These are phyloP conservation scores for Penicillium turbatum DNA, from an alignment of 495 filamentous ascomycete species.

Conservation along the genomic window DNA sequence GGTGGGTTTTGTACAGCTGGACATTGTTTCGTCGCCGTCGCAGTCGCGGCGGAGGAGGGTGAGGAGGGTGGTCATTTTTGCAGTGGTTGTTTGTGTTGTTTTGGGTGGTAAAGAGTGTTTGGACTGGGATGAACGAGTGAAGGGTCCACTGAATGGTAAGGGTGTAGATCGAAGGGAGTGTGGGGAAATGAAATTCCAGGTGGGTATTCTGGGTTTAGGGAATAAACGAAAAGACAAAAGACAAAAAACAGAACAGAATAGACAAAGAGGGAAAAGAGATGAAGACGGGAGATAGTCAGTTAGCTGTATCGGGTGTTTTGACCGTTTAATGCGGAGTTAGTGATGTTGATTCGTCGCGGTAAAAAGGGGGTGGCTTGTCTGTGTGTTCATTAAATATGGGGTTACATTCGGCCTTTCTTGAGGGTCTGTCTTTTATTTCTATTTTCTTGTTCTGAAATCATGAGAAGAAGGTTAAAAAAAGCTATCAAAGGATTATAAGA, in stretches of 20 bases:
- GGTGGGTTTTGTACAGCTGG: conserved; percentile 12
- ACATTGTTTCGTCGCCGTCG: conserved; percentile 3
- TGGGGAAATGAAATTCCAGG: too few relatives aligned
- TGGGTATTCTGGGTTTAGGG: too few relatives aligned
- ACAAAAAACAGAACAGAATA: neutral
- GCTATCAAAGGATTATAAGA: neutral
- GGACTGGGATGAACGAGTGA: neutral
- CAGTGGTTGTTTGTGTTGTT: neutral
- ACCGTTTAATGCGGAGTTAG: neutral
- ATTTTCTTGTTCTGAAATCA: too few relatives aligned
- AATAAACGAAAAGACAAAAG: neutral
- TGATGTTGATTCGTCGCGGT: neutral
- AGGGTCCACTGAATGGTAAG: neutral
- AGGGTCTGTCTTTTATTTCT: neutral
- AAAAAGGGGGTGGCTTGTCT: conserved; percentile 7
- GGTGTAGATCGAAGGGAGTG: too few relatives aligned
- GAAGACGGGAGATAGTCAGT: neutral
- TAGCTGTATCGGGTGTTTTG: neutral
- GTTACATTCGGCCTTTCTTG: neutral
- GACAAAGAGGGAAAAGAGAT: neutral
- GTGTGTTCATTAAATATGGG: too few relatives aligned
- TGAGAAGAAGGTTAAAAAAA: neutral
- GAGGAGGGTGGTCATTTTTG: conserved; percentile 1
- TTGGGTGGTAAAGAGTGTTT: neutral
- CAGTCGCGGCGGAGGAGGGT: conserved; percentile 1